Base-by-base conservation (phyloP, 495 filamentous ascomycete genomes). In the Glarea lozoyensis region DNA sequence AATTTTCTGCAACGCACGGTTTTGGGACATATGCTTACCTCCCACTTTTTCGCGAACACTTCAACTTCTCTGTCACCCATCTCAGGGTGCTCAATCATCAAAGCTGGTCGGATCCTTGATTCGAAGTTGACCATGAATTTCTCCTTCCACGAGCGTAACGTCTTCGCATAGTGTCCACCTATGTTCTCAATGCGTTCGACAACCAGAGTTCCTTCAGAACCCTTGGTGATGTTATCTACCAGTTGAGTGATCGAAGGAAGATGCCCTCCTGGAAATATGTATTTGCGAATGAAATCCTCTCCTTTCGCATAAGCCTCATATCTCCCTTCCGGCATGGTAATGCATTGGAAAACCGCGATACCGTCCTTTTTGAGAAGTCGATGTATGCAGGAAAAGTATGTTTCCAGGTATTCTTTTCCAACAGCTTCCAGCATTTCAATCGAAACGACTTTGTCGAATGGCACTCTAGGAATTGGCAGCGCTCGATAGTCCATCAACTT, bases 391-490 rank as follows among this genome's bases (percentile, higher is more conserved):
- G 56, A 58, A 48, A 82, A 82, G 42, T 78, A 86, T 2, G 62
- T 75, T 12, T 70, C 64, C 18, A 86, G 52, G 47, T 70, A 84
- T 50, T 82, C 73, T 33, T 63, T 54, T 7, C 83, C 81, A 5
- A 86, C 82, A 4, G 80, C 81, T 58, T 86, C 81, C 21, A 86
- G 59, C 82, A 86, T 87, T 57, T 86, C 83, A 46, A 85, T 80
- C 6, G 74, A 80, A 11, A 84, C 66, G 11, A 86, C 60, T 52
- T 82, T 83, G 53, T 86, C 82, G 45, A 76, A 88, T 19, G 57
- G 57, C n/a, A 56, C 60, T 37, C 63, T 61, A 1, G 75, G 76
- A 1, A 66, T 54, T 2, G 69, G 64, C 7, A 81, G 52, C 12
- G 59, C 66, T 21, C 80, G 66, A 49, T 84, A 86, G 52, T 84